Conservation (phyloP, 2,329 filamentous ascomycete species). For the Trichothecium roseum region DNA sequence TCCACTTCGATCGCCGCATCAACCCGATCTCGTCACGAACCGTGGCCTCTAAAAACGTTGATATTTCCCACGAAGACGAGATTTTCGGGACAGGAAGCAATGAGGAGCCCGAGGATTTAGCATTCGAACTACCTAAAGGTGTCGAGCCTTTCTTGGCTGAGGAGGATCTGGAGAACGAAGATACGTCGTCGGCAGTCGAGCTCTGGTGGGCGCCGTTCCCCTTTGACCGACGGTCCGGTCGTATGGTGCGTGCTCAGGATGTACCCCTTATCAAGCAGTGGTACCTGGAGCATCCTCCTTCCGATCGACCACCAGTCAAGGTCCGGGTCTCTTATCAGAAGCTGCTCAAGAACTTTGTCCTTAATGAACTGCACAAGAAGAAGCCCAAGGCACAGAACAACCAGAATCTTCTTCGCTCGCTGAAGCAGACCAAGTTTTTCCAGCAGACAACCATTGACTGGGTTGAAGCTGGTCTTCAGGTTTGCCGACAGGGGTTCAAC, state of each 20-base stretch:
- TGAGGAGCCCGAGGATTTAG: conserved; percentile 64
- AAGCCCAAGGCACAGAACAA: conserved; percentile 92
- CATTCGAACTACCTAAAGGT: conserved; percentile 71
- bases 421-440: conserved; percentile 98
- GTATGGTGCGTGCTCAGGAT: conserved; percentile 94
- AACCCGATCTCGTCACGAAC: conserved; percentile 95
- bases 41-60: conserved; percentile 89
- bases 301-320: conserved; percentile 80
- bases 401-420: conserved; percentile 76
- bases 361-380: conserved; percentile 95
- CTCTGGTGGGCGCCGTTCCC: conserved; percentile 98
- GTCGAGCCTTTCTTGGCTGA: conserved; percentile 83
- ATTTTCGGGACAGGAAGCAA: conserved; percentile 76
- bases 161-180: conserved; percentile 77
- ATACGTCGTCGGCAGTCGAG: conserved; percentile 84
- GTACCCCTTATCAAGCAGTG: conserved; percentile 96
- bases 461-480: conserved; percentile 97
- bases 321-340: conserved; percentile 98
- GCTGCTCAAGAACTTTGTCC: conserved; percentile 85
- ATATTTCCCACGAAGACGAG: conserved; percentile 83
- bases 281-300: conserved; percentile 93
- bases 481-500: conserved; percentile 97
- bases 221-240: conserved; percentile 86
- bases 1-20: conserved; percentile 96
- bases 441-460: conserved; percentile 98